Percentiles rank a stretch among this genome's conserved stretches.
Evolutionary conservation across 176 grass and related monocot species (phyloP).

Genomic region (Carex parvula): DNA sequence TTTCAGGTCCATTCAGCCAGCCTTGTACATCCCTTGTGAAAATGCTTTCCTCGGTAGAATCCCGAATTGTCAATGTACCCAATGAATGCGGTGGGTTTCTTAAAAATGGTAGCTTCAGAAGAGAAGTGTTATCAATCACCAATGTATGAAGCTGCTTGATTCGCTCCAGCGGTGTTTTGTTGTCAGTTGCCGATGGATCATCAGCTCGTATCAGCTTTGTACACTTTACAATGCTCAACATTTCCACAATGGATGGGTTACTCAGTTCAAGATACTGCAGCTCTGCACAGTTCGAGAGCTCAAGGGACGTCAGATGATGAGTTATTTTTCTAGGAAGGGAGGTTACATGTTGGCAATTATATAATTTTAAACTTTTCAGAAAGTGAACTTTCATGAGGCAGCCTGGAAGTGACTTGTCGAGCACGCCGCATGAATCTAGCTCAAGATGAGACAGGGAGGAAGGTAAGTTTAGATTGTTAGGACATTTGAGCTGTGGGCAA

Average conservation of each 20-base stretch:
- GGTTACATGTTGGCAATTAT: conserved; percentile 17
- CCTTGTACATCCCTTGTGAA: not conserved
- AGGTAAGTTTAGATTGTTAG: conserved; percentile 14
- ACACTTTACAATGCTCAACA: conserved; percentile 1
- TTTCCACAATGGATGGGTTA: not conserved
- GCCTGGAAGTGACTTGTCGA: conserved; percentile 14
- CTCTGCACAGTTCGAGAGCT: conserved; percentile 2
- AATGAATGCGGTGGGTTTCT: not conserved
- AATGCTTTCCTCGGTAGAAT: not conserved
- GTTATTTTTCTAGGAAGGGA: not conserved
- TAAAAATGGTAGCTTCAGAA: conserved; percentile 12
- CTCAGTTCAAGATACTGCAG: not conserved
- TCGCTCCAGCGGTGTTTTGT: not conserved
- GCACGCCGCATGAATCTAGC: conserved; percentile 10
- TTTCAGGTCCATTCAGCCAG: not conserved
- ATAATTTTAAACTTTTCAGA: not conserved
- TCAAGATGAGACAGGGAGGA: conserved; percentile 23
- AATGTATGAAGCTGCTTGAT: not conserved
- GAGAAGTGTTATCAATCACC: not conserved
- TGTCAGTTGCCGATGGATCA: not conserved
- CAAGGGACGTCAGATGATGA: not conserved
- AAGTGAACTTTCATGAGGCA: conserved; percentile 19
- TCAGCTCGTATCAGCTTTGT: not conserved
- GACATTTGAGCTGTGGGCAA: not conserved
- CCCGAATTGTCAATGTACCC: not conserved